Base-by-base conservation (phyloP, 257 asterid genomes). In the Nemophila menziesii region DNA sequence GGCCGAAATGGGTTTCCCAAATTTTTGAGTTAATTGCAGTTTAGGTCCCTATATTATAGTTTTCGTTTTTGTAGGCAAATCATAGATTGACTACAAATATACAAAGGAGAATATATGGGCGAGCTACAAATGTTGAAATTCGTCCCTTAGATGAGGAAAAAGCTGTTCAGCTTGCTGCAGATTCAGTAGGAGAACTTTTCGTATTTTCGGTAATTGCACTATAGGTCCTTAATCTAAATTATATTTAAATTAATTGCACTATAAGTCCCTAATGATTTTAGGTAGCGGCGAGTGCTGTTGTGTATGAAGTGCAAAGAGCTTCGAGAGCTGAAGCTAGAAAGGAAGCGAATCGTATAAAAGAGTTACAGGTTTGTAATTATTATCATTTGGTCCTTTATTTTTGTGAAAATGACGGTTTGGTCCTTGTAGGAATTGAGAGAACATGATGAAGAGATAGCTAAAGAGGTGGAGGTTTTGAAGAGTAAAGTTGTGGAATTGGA, bases 91-190 rank as follows among this genome's bases (percentile, higher is more conserved):
- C 92, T 4, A 82, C 93, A 45, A 82, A 22, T 16, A 19, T 82
- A 62, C 96, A 86, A 68, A 70, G 96, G 64, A 86, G 70, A 23
- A 74, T 86, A 39, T 82, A 82, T 58, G 84, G 90, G n/a, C 94
- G 43, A 44, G 78, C 86, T 49, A 82, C 82, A 0, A 68, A 82
- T 68, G 90, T 76, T 36, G 84, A 62, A 5, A 82, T 86, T 60
- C 96, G 75, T 54, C 94, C 96, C 42, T 69, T 86, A 49, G 64
- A 86, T 66, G 94, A 86, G 68, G 96, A 82, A 40, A 82, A 72
- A 50, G 94, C 94, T 43, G 92, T 86, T 40, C 90, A 86, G 62
- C 86, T 75, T 68, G 96, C 93, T 46, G 96, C 90, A 34, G 96
- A 86, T 46, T 86, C 82, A 54, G 54, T 79, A 36, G 93, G 96